phyloP scores from a whole-genome alignment of 345 rosid genomes.

The Conringia planisiliqua region DNA sequence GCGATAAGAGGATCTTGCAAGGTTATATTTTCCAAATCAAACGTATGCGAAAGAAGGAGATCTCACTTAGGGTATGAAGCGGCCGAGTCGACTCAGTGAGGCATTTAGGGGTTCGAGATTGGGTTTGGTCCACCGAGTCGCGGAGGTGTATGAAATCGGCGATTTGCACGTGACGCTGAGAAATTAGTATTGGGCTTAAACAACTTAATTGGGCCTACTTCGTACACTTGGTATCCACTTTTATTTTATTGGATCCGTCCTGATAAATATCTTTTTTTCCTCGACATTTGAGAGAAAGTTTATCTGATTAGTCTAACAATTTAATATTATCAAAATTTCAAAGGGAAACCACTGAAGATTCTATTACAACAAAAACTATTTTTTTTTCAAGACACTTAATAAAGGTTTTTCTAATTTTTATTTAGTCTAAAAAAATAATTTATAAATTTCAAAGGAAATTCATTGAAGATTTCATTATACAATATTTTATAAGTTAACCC shows the following conservation, averaged over 20 bases:
- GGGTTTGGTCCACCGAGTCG: conserved; percentile 12
- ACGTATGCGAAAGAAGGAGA: background rate
- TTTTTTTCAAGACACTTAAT: no score
- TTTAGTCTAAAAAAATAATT: no score
- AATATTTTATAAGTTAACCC: no score
- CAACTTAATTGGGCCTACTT: background rate
- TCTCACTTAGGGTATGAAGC: conserved; percentile 15
- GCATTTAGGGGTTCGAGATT: background rate
- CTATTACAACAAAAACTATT: no score
- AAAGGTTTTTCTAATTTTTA: no score
- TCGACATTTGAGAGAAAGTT: no score
- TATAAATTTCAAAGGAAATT: no score
- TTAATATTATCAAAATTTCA: no score
- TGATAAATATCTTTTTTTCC: no score
- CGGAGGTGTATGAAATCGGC: background rate
- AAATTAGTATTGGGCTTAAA: background rate
- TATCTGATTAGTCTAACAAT: no score
- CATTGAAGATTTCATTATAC: no score
- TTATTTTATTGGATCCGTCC: background rate
- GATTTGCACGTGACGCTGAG: background rate
- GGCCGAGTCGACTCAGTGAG: conserved; percentile 27
- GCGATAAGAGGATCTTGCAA: background rate
- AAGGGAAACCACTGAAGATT: no score
- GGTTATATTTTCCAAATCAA: background rate
- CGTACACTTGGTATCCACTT: background rate